Evolutionary conservation across 306 rosid genomes (phyloP).

Genomic region (Quercus wislizeni): DNA sequence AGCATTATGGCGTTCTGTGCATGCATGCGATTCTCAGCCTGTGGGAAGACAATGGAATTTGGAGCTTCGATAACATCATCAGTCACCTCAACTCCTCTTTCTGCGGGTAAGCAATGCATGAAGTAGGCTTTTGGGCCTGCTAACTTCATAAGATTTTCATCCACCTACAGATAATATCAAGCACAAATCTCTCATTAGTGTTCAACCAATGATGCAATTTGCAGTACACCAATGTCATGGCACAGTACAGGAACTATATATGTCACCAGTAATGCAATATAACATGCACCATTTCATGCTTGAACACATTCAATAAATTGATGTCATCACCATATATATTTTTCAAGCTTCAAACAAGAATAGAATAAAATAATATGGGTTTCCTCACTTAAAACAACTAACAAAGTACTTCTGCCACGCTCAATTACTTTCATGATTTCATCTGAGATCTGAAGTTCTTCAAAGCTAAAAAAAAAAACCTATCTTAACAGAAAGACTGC

Average conservation of each 20-base stretch:
- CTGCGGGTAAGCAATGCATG: conserved; percentile 98
- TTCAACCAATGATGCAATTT: background rate
- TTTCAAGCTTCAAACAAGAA: background rate
- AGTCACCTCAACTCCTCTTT: conserved; percentile 95
- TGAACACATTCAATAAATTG: too few species aligned
- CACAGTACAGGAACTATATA: background rate
- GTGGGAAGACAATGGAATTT: conserved; percentile 86
- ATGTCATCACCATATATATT: too few species aligned
- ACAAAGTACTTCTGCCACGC: background rate
- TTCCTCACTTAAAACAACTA: background rate
- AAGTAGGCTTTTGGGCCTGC: conserved; percentile 83
- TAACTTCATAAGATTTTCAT: conserved; percentile 67
- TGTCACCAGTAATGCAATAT: background rate
- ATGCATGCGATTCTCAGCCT: conserved; percentile 96
- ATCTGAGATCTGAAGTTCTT: background rate
- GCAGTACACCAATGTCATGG: background rate
- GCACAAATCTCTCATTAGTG: background rate
- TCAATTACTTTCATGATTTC: background rate
- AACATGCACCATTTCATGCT: too few species aligned
- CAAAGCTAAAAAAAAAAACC: background rate
- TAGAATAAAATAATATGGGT: background rate
- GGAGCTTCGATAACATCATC: conserved; percentile 87
- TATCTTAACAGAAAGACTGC: background rate
- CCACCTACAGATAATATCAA: conserved; percentile 44
- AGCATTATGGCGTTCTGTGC: conserved; percentile 99